Conservation (phyloP, 169 alveolate species). For the Plasmodium inui region DNA sequence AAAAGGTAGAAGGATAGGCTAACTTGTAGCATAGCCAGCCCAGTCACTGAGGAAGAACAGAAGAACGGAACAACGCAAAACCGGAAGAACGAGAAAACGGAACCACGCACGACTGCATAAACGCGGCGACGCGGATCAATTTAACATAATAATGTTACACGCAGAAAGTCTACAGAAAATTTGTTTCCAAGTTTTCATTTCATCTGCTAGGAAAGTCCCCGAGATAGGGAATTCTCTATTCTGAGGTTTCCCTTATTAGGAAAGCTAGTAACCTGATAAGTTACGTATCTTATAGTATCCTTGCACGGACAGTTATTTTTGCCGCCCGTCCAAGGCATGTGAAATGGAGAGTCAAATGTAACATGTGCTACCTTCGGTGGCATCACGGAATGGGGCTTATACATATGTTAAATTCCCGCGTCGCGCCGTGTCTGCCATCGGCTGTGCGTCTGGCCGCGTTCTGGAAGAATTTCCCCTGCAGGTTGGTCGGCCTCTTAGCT, state of each 20-base stretch:
- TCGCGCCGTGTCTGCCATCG: background rate
- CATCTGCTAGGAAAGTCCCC: conserved; percentile 77
- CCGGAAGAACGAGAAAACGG: background rate
- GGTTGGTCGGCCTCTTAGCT: background rate
- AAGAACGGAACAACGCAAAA: too few relatives aligned
- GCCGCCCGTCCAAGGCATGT: conserved; percentile 14
- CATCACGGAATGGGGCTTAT: conserved; percentile 78
- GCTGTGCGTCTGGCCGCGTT: background rate
- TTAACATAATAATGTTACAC: conserved; percentile 72
- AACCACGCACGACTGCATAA: background rate
- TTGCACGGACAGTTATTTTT: background rate
- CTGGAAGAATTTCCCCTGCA: background rate
- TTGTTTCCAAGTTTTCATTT: conserved; percentile 51
- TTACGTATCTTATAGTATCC: conserved; percentile 47
- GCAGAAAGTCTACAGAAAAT: conserved; percentile 76
- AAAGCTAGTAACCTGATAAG: conserved; percentile 75
- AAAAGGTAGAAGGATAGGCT: background rate
- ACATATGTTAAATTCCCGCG: conserved; percentile 58
- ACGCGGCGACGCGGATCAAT: background rate
- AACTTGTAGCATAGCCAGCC: background rate
- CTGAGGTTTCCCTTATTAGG: conserved; percentile 15
- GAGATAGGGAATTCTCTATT: conserved; percentile 33
- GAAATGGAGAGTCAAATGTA: conserved; percentile 66
- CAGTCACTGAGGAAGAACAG: background rate
- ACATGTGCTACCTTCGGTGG: conserved; percentile 35